Conservation (phyloP, 2,329 filamentous ascomycete species). For the Venturia oleaginea region DNA sequence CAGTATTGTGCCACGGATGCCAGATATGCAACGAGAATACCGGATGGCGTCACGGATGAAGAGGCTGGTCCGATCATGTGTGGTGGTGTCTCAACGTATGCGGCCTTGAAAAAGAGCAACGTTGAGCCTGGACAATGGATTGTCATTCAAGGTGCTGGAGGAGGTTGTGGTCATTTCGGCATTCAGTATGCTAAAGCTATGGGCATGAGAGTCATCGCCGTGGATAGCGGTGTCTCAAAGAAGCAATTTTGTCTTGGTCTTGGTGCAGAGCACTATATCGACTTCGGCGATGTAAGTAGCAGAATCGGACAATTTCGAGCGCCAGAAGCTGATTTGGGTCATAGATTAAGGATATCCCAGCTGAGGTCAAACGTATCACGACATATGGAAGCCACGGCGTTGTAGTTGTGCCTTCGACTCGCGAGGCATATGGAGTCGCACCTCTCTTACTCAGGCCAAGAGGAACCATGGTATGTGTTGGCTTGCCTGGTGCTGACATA, state of each 20-base stretch:
- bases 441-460: conserved; percentile 53
- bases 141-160: conserved; percentile 78
- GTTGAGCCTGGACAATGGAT: conserved; percentile 66
- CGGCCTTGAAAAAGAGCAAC: conserved; percentile 75
- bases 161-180: conserved; percentile 70
- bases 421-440: conserved; percentile 23
- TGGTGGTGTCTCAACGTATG: conserved; percentile 82
- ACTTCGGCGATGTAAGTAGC: conserved; percentile 52
- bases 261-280: conserved; percentile 65
- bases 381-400: conserved; percentile 30
- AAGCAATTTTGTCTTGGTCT: conserved; percentile 41
- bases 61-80: conserved; percentile 72
- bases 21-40: conserved; percentile 74
- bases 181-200: conserved; percentile 87
- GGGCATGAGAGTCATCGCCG: conserved; percentile 71
- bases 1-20: conserved; percentile 86
- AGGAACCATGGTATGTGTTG: conserved; percentile 80
- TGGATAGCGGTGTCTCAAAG: conserved; percentile 80
- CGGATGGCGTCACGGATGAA: conserved; percentile 68
- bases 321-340: neutral
- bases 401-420: conserved; percentile 28
- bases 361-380: conserved; percentile 28
- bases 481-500: conserved; percentile 74
- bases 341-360: conserved; percentile 25
- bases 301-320: no score